A percentile compares a stretch with the other conserved stretches of the same genome.
These are phyloP conservation scores for Vaucheria bursata DNA, from an alignment of 352 stramenopile species.

Conservation along the genomic window DNA sequence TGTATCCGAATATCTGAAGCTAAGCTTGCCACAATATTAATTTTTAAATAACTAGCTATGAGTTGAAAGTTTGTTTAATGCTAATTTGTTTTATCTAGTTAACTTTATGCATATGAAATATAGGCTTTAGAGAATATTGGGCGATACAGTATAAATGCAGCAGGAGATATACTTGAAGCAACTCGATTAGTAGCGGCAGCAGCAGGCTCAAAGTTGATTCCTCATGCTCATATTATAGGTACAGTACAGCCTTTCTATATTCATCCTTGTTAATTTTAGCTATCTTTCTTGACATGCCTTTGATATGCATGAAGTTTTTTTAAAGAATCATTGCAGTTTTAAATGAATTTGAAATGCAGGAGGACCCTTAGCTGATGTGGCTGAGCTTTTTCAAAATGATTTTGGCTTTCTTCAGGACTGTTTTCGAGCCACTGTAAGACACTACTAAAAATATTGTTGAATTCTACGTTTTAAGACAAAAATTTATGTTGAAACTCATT, in stretches of 20 bases:
- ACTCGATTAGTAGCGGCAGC: not conserved
- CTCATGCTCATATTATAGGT: not conserved
- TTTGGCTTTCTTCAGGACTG: not conserved
- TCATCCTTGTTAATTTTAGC: not conserved
- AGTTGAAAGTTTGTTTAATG: no score
- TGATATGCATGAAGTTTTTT: not conserved
- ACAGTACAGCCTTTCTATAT: not conserved
- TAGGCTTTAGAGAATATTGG: not conserved
- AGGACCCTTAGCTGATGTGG: not conserved
- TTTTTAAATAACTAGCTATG: no score
- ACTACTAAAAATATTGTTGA: not conserved
- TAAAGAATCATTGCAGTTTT: not conserved
- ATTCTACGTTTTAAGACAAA: not conserved
- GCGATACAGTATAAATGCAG: not conserved
- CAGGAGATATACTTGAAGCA: not conserved
- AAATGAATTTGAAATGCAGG: conserved; percentile 2
- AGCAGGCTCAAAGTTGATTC: not conserved
- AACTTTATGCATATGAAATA: not conserved
- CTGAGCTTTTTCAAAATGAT: not conserved
- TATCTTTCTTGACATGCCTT: not conserved
- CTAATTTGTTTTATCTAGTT: no score
- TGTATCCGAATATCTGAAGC: no score
- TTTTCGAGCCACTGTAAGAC: not conserved
- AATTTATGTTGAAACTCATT: not conserved
- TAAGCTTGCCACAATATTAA: no score